Base-by-base conservation (phyloP, 768 basidiomycete species). In the Serendipita sp. region DNA sequence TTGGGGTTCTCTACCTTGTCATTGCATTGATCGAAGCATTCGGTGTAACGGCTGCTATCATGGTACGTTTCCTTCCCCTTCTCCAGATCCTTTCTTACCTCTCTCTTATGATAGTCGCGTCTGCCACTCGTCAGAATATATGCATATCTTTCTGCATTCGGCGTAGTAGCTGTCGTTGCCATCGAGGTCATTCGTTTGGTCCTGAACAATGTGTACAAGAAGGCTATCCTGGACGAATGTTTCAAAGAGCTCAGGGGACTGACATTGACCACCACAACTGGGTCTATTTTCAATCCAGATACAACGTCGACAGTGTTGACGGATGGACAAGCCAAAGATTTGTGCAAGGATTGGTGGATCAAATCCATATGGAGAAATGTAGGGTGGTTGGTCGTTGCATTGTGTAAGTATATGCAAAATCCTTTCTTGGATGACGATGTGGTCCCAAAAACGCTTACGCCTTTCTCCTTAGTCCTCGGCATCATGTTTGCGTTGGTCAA, bases 331-430 rank as follows among this genome's bases (percentile, higher is more conserved):
- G 69, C 69, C 3, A 18, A 47, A 8, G 13, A 38, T 3, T 68
- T 81, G 76, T 93, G 91, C 72, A 74, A 74, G 5, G 67, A 70
- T 30, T 75, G 76, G 5, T 92, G 85, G 82, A 76, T 74, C 67
- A 83, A 77, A 45, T 81, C 82, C 66, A 88, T 88, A 0, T 86
- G 84, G 82, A 75, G 79, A 2, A 80, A 86, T 69, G 83, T 93
- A 67, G 68, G 89, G 35, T 78, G 79, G 48, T 77, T 90, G 45
- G 70, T 92, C 45, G 70, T 86, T 32, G 78, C 80, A 30, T 75
- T 80, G 45, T 28, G 89, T 90, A 72, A 68, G 85, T 72, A 1
- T 30, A 45, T 16, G 66, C 16, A 24, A 24, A 24, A 24, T 24
- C 24, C 24, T 24, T 51, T 28, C 30, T 24, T 24, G 24, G 24